Base-by-base conservation (phyloP, 2,329 filamentous ascomycete species). In the Fusarium agapanthi region DNA sequence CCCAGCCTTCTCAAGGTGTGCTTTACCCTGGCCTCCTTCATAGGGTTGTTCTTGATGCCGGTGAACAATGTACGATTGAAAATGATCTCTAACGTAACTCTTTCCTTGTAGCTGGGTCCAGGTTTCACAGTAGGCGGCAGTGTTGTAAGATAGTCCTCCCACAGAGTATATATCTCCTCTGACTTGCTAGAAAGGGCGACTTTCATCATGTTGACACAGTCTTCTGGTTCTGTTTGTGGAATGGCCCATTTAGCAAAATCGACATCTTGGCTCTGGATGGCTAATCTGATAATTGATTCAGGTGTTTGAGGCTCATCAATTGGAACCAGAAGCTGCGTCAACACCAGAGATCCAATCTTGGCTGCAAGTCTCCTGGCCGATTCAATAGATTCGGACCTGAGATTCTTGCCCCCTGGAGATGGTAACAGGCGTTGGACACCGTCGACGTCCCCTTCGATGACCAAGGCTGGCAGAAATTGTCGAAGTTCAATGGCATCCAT, bases 11-110 rank as follows among this genome's bases (percentile, higher is more conserved):
- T 26, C 11, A 35, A 26, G n/a, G 48, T 51, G 5, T 51, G 48
- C 16, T 51, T 51, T 35, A 51, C n/a, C 48, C 32, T 51, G 32
- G 48, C 48, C n/a, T 51, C 48, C 32, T 51, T 51, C 7, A 51
- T 26, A 1, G 48, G 32, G 11, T 26, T 37, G 11, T 51, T 26
- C n/a, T 51, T 51, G 3, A 51, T 26, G 16, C 24, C n/a, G 5
- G 3, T 51, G 32, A 28, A 51, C 13, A 37, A 26, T 15, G 18
- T 51, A 2, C n/a, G 32, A 22, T 26, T 37, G 48, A 51, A 28
- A 9, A 37, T 18, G 4, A 15, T 20, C 24, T 51, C 32, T 7
- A 37, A 26, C 16, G n/a, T 37, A 15, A 10, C 5, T 16, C 12
- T 51, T 20, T 50, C 15, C 30, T 3, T 14, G 4, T 24, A 4